Base-by-base conservation (phyloP, 345 rosid genomes). In the Salix dunnii region DNA sequence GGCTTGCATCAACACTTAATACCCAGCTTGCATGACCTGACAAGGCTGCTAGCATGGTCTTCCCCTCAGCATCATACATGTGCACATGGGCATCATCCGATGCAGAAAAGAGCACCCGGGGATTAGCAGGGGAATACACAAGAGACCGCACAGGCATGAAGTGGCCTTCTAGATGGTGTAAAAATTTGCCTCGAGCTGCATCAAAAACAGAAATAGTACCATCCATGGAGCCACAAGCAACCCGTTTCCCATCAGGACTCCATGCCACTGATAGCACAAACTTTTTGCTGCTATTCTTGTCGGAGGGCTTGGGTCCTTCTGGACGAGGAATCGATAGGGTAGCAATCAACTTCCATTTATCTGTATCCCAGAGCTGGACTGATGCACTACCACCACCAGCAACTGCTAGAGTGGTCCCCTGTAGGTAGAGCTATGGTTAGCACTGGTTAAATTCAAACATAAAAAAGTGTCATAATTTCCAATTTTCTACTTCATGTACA, bases 321-420 rank as follows among this genome's bases (percentile, higher is more conserved):
- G 92, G 98, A 31, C 92, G 93, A 43, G 99, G 98, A 73, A 96
- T 80, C 27, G 93, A 85, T 35, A 92, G 86, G 69, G 91, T 89
- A 30, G 92, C 79, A 72, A 81, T 77, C 78, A 93, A 77, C 77
- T 86, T 92, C 99, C 99, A 96, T 66, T 96, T 89, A 68, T 92
- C 91, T 36, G 98, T 93, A 86, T 96, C 97, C 99, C 98, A 96
- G 38, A 93, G 91, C 89, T 92, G 91, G 82, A 93, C 86, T 1
- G 98, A 90, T 53, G 98, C 98, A 76, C 99, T 92, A 73, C 99
- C 96, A 21, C 98, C 98, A 58, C 99, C 97, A 23, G 98, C 99
- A 78, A 96, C 99, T 55, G 99, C 99, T 75, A 96, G 93, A 73
- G 89, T 87, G 43, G 91, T 92, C 76, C 99, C 99, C 99, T 93